Evolutionary conservation across 352 stramenopile species (phyloP), one percentile per base, ranked within the genome.

Genomic region (Globisporangium cystogenes): DNA sequence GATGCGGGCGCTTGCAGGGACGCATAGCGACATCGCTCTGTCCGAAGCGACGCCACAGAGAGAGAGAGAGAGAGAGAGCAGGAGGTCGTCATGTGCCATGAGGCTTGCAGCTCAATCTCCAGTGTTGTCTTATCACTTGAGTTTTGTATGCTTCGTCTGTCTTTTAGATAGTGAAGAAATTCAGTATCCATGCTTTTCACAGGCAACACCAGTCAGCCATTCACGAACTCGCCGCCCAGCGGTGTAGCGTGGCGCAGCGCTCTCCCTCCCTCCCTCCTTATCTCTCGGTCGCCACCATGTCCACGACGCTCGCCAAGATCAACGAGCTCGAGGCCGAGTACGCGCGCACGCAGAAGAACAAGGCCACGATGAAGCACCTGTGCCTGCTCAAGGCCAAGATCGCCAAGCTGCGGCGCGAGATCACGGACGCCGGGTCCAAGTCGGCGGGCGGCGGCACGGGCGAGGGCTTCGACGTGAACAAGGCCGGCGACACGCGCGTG

Each of bases 291-390:
- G 23, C 8, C 26, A 48, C 26, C 45, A 59, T 86, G 74, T 85
- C 76, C 63, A 76, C 84, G 49, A 60, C 81, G 1, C 79, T 90
- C 66, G 54, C 59, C 54, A 85, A 82, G 61, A 95, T 95, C 76
- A 69, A 82, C 51, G 82, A 93, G 66, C 67, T 95, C 48, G 82
- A 95, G 65, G 48, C 67, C 43, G 84, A 99, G 81, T 99, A 99
- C 81, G 82, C 90, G 48, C 80, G 96, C 57, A 99, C 96, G 66
- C 97, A 99, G 84, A 99, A 99, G 82, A 99, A 99, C 75, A 99
- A 99, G 79, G 97, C 97, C 42, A 99, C 97, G 1, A 98, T 99
- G 76, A 98, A 98, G 79, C 97, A 99, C 55, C 71, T 99, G 64
- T 97, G 96, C 62, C 84, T 98, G 50, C 81, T 99, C 48, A 99